These are phyloP conservation scores for Nyssa sinensis DNA, from an alignment of 148 eudicot genomes.

Conservation along the genomic window DNA sequence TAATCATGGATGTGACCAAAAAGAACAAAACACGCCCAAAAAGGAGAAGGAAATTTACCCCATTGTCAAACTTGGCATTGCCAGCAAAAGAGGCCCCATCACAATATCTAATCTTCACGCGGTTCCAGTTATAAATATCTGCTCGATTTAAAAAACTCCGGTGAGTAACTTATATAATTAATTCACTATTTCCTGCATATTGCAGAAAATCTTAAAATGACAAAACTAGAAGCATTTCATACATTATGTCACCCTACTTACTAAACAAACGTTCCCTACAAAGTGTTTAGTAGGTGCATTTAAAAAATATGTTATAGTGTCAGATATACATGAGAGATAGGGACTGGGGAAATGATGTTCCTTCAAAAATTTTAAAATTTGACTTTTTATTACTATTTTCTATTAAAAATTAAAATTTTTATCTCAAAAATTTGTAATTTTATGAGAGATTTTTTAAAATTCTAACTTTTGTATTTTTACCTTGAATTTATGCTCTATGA, in stretches of 20 bases:
- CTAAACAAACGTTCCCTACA: neutral
- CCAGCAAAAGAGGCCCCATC: slow-evolving; percentile 99
- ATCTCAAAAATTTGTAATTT: too few species aligned
- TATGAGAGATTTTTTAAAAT: too few species aligned
- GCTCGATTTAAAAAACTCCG: slow-evolving; percentile 13
- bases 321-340: too few species aligned
- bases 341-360: too few species aligned
- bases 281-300: too few species aligned
- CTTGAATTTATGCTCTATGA: too few species aligned
- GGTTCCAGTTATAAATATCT: slow-evolving; percentile 99
- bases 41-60: slow-evolving; percentile 39
- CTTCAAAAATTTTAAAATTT: too few species aligned
- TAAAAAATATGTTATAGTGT: too few species aligned
- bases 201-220: neutral
- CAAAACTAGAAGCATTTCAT: neutral
- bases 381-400: too few species aligned
- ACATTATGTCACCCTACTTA: neutral
- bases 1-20: neutral
- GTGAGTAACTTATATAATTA: neutral
- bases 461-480: too few species aligned
- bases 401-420: too few species aligned
- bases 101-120: slow-evolving; percentile 91
- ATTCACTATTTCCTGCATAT: too few species aligned
- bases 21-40: neutral
- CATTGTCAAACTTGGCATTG: slow-evolving; percentile 60